Evolutionary conservation across 129 eudicot genomes (phyloP), one percentile per base, ranked within the genome.

Genomic region (Flaveria robusta): DNA sequence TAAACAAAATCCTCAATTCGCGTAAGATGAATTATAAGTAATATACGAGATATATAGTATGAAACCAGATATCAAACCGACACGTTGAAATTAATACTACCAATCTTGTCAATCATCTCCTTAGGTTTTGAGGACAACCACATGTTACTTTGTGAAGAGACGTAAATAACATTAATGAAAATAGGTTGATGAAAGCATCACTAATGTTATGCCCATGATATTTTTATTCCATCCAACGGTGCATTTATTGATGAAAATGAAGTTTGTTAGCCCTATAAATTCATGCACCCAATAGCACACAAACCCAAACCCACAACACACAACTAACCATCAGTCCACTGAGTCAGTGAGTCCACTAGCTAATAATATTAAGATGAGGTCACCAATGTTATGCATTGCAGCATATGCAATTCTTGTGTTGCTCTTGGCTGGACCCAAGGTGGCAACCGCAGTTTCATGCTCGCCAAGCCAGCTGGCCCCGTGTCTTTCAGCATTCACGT

Each of bases 401-500:
- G 18, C 72, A 8, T 74, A 66, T 50, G 79, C 74, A 13, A 31
- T 84, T 54, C 56, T 86, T 46, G 50, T 74, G 23, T 42, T 86
- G 60, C 19, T 81, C 20, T 79, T 72, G 62, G 70, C 72, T 42
- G 56, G 8, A 42, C 2, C 12, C 47, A 42, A 1, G 13, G 13
- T 9, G 47, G 7, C 47, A 10, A 42, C 11, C 47, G 47, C 47
- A 7, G 47, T 42, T 42, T 7, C 47, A 7, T 42, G 47, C 47
- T 9, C 47, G 47, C 11, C 2, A 42, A 42, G 1, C 12, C 74
- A 78, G 58, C 82, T 86, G 8, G 20, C 69, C 4, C 74, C 82
- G 0, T 86, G 90, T 55, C 29, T 58, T 4, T 9, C 51, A 5
- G 83, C 90, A 62, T 14, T 72, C 3, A 78, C 96, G 7, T 29